phyloP scores from a whole-genome alignment of 495 filamentous ascomycete genomes.

The Thozetella sp. region DNA sequence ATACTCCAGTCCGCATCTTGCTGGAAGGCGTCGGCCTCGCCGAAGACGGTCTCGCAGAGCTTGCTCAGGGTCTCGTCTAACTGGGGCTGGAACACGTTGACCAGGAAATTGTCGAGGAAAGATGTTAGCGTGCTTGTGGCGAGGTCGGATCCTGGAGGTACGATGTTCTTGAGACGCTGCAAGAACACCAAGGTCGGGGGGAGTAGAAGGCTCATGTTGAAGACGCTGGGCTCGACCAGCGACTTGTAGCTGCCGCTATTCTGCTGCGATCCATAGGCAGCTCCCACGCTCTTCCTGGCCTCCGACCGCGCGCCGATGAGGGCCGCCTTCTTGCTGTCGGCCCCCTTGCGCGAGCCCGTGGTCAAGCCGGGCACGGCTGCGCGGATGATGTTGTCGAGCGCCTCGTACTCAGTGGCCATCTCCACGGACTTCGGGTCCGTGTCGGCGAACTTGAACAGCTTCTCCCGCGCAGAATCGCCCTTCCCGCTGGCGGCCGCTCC shows the following conservation, averaged over 20 bases:
- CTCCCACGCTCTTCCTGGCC: constrained; percentile 34
- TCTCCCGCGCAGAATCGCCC: constrained; percentile 66
- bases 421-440: constrained; percentile 76
- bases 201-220: constrained; percentile 94
- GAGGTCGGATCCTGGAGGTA: constrained; percentile 82
- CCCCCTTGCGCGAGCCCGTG: constrained; percentile 68
- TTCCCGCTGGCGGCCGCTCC: constrained; percentile 50
- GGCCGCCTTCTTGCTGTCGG: constrained; percentile 43
- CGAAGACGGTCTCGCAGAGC: constrained; percentile 78
- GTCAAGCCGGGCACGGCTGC: constrained; percentile 92
- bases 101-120: constrained; percentile 96
- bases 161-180: constrained; percentile 86
- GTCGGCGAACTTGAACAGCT: constrained; percentile 88
- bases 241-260: constrained; percentile 65
- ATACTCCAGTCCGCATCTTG: constrained; percentile 81
- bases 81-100: constrained; percentile 97
- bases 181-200: constrained; percentile 94
- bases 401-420: constrained; percentile 80
- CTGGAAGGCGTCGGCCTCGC: constrained; percentile 84
- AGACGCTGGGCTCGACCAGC: constrained; percentile 91
- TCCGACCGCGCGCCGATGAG: constrained; percentile 31
- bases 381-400: constrained; percentile 86
- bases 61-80: constrained; percentile 94
- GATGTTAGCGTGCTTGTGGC: constrained; percentile 85
- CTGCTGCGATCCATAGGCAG: constrained; percentile 27